A percentile compares a stretch with the other conserved stretches of the same genome.
Evolutionary conservation across 805 yeast species (phyloP).

Genomic region (Barnettozyma populi): DNA sequence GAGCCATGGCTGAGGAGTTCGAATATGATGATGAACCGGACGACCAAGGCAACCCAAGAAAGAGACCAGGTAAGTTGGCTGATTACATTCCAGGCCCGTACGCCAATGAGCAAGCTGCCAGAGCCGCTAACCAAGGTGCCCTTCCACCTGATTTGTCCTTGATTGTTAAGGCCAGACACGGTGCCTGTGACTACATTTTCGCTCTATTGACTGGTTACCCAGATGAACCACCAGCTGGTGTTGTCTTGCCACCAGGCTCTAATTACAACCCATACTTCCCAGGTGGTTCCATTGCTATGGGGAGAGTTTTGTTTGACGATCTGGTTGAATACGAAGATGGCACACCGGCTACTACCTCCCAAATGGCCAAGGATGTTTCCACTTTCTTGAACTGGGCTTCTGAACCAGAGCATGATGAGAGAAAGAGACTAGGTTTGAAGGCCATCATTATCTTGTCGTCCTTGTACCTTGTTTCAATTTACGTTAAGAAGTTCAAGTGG

Average conservation of each 20-base stretch:
- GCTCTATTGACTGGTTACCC: slow-evolving; percentile 96
- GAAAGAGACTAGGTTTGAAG: slow-evolving; percentile 95
- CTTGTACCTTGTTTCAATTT: slow-evolving; percentile 74
- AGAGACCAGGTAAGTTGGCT: slow-evolving; percentile 97
- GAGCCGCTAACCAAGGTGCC: slow-evolving; percentile 99
- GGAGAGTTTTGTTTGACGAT: slow-evolving; percentile 94
- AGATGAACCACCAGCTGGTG: slow-evolving; percentile 98
- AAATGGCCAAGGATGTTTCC: slow-evolving; percentile 98
- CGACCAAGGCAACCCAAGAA: slow-evolving; percentile 96
- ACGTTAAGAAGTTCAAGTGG: slow-evolving; percentile 99
- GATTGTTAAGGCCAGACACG: slow-evolving; percentile 98
- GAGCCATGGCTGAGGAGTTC: slow-evolving; percentile 90
- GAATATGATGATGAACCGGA: slow-evolving; percentile 99
- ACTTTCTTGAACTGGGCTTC: slow-evolving; percentile 97
- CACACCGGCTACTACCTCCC: slow-evolving; percentile 96
- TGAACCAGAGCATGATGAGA: slow-evolving; percentile 97
- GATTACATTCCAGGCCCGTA: slow-evolving; percentile 94
- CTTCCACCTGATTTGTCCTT: slow-evolving; percentile 96
- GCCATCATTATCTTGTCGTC: slow-evolving; percentile 77
- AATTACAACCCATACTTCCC: slow-evolving; percentile 99
- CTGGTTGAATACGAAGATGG: slow-evolving; percentile 98
- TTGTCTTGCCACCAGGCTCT: slow-evolving; percentile 82
- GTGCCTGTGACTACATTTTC: slow-evolving; percentile 94
- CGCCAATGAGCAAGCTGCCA: slow-evolving; percentile 97
- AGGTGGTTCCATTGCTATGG: slow-evolving; percentile 99